Base-by-base conservation (phyloP, 2,329 filamentous ascomycete genomes). In the Venturia effusa region DNA sequence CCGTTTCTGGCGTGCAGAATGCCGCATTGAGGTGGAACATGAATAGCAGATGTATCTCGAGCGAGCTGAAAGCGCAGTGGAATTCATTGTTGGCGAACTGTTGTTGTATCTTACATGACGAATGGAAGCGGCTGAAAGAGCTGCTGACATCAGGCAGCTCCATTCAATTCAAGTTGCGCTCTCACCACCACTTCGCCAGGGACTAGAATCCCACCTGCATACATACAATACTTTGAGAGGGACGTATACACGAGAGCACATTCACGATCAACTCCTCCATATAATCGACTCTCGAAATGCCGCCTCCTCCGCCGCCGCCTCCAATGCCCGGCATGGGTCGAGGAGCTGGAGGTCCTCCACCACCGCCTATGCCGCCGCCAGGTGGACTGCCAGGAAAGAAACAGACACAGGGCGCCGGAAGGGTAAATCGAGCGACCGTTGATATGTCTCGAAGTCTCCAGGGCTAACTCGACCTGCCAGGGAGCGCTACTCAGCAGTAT, bases 401-500 rank as follows among this genome's bases (percentile, higher is more conserved):
- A 51, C 30, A 39, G 83, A 69, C 84, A 64, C 80, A 77, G 67
- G 79, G 77, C 24, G 83, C 83, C 73, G 80, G 77, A 69, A 81
- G 89, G 77, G 89, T 92, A 82, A 57, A 57, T 17, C 27, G 51
- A 57, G 27, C n/a, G 15, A 57, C 51, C 34, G 10, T 54, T 34
- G 15, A 57, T 1, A 54, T 22, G 13, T 57, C 27, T 4, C 51
- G 17, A n/a, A 34, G 51, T 57, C 51, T 57, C 27, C 51, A 57
- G n/a, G 15, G 51, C 43, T n/a, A 34, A 32, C 32, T 17, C 17
- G 40, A 24, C 40, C 22, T 34, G n/a, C 59, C 70, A 97, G 93
- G 88, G 88, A 70, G 92, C 93, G 63, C 82, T 99, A 41, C 84
- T 97, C 55, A 83, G 85, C 71, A 93, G 97, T 75, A 99, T 99